Evolutionary conservation across 805 yeast species (phyloP).

Genomic region (Pichia pseudocactophila): DNA sequence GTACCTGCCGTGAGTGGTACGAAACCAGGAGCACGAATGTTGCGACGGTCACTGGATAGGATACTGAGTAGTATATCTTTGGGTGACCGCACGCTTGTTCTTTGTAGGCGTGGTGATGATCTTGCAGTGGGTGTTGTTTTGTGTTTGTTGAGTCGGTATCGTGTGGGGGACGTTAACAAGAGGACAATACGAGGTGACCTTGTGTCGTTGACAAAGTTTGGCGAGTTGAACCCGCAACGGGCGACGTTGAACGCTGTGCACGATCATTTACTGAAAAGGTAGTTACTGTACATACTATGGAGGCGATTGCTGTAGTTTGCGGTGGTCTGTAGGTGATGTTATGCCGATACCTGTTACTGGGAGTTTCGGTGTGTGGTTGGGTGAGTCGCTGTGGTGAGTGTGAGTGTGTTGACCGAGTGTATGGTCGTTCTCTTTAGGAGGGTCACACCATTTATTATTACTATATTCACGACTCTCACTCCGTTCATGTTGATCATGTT

Average conservation of each 20-base stretch:
- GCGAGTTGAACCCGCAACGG: constrained; percentile 65
- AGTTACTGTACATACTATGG: too few species aligned
- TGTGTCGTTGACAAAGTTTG: constrained; percentile 34
- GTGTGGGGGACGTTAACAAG: constrained; percentile 25
- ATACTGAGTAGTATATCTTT: constrained; percentile 28
- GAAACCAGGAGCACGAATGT: constrained; percentile 59
- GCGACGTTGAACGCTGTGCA: constrained; percentile 70
- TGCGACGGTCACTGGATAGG: constrained; percentile 39
- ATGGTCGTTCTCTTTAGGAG: too few species aligned
- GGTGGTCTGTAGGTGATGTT: too few species aligned
- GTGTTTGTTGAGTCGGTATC: constrained; percentile 39
- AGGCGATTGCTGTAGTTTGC: too few species aligned
- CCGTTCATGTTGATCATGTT: too few species aligned
- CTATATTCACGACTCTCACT: too few species aligned
- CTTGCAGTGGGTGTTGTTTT: constrained; percentile 54
- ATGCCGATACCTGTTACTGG: too few species aligned
- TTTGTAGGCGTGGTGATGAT: constrained; percentile 62
- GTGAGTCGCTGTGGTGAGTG: too few species aligned
- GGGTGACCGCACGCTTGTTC: constrained; percentile 30
- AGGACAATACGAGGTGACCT: constrained; percentile 38
- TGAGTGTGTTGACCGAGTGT: too few species aligned
- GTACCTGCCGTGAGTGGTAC: constrained; percentile 14
- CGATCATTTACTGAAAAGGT: constrained; percentile 35
- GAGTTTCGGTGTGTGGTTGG: too few species aligned
- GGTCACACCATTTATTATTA: too few species aligned